Conservation (phyloP, 1,284 basidiomycete species). For the Papiliotrema laurentii region DNA sequence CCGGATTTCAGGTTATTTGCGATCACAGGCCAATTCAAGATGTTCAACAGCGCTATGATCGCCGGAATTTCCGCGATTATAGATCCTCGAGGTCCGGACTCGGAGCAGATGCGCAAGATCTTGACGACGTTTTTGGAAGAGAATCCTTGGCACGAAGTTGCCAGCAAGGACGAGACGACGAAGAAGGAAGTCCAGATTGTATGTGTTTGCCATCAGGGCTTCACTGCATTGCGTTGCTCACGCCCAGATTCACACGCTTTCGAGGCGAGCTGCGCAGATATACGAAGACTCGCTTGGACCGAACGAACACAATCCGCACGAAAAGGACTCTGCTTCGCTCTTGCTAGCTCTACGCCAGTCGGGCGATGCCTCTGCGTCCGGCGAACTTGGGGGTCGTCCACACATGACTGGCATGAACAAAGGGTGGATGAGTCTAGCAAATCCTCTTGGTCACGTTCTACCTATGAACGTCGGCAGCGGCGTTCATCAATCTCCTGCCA, state of each 20-base stretch:
- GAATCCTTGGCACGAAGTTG: slow-evolving; percentile 40
- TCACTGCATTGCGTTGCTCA: background rate
- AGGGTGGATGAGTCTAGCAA: slow-evolving; percentile 8
- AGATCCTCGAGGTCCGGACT: slow-evolving; percentile 43
- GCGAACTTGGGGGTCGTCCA: slow-evolving; percentile 1
- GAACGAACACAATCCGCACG: slow-evolving; percentile 36
- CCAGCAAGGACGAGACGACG: slow-evolving; percentile 43
- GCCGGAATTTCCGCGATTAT: slow-evolving; percentile 49
- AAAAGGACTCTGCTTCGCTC: slow-evolving; percentile 42
- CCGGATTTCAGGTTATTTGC: slow-evolving; percentile 30
- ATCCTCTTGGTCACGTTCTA: background rate
- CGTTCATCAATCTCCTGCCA: slow-evolving; percentile 5
- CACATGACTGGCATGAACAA: slow-evolving; percentile 2
- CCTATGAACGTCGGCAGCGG: slow-evolving; percentile 2
- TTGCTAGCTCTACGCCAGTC: slow-evolving; percentile 41
- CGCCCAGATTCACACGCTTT: slow-evolving; percentile 42
- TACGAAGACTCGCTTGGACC: slow-evolving; percentile 42
- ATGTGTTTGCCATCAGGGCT: slow-evolving; percentile 1
- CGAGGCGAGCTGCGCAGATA: slow-evolving; percentile 41
- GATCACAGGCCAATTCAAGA: slow-evolving; percentile 41
- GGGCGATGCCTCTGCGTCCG: slow-evolving; percentile 19
- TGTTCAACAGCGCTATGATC: slow-evolving; percentile 49
- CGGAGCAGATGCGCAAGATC: slow-evolving; percentile 44
- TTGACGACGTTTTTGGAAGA: slow-evolving; percentile 45
- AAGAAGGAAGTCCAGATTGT: slow-evolving; percentile 47